A percentile compares a stretch with the other conserved stretches of the same genome.
phyloP scores from a whole-genome alignment of 495 filamentous ascomycete species.

The Daldinia decipiens region DNA sequence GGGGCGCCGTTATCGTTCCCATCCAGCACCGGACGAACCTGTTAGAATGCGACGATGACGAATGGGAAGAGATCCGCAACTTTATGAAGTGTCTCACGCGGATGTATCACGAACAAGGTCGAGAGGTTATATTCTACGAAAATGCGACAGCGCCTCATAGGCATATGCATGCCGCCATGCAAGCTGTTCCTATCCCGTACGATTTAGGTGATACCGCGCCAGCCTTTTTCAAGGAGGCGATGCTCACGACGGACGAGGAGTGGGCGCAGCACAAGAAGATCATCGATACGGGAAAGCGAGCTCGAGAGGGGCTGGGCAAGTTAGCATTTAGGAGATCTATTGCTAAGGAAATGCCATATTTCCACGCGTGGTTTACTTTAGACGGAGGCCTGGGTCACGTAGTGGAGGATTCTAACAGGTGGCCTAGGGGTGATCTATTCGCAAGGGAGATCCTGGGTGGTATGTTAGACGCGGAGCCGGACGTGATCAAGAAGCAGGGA shows the following conservation, averaged over 20 bases:
- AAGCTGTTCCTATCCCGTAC: conserved; percentile 86
- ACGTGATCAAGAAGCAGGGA: conserved; percentile 91
- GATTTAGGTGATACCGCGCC: conserved; percentile 89
- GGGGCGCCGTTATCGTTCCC: conserved; percentile 87
- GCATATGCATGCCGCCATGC: conserved; percentile 85
- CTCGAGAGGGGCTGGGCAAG: conserved; percentile 75
- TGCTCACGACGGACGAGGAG: conserved; percentile 85
- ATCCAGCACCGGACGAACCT: conserved; percentile 90
- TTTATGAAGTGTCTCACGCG: conserved; percentile 98
- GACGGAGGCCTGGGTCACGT: conserved; percentile 94
- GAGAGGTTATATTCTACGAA: conserved; percentile 96
- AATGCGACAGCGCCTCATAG: conserved; percentile 86
- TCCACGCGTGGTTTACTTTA: conserved; percentile 94
- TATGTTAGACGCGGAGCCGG: conserved; percentile 85
- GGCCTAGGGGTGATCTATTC: conserved; percentile 95
- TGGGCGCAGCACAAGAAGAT: conserved; percentile 96
- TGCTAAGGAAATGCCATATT: conserved; percentile 98
- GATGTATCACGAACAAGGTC: conserved; percentile 90
- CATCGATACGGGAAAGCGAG: conserved; percentile 83
- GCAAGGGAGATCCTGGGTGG: conserved; percentile 91
- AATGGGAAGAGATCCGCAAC: conserved; percentile 99
- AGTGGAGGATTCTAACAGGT: conserved; percentile 85
- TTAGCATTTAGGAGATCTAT: conserved; percentile 82
- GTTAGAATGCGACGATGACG: conserved; percentile 96
- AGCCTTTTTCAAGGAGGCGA: conserved; percentile 95